These are phyloP conservation scores for Fusarium humuli DNA, from an alignment of 2,329 filamentous ascomycete genomes.

Conservation along the genomic window DNA sequence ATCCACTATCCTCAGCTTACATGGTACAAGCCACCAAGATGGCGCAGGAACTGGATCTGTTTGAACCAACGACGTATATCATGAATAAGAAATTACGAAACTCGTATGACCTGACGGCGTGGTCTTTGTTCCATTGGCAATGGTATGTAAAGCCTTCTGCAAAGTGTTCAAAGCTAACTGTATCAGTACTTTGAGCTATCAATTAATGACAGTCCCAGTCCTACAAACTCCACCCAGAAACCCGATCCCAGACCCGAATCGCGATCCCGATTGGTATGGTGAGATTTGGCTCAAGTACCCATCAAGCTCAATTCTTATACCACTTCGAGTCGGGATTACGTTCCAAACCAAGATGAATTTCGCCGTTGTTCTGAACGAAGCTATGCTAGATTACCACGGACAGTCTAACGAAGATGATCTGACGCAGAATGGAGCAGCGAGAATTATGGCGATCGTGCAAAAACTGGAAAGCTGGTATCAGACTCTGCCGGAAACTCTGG, in stretches of 20 bases:
- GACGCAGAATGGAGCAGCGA: fast-evolving
- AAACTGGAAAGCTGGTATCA: background rate
- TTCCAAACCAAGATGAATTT: conserved; percentile 8
- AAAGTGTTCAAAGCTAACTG: background rate
- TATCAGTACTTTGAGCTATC: background rate
- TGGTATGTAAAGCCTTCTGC: background rate
- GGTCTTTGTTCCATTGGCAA: conserved; percentile 26
- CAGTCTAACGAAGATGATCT: background rate
- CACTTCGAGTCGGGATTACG: background rate
- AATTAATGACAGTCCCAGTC: background rate
- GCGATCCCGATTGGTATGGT: background rate
- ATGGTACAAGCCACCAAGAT: background rate
- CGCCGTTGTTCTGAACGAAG: background rate
- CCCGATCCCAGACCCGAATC: background rate
- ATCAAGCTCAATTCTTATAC: background rate
- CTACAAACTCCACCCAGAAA: background rate
- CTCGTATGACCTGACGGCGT: conserved; percentile 12
- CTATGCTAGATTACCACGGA: background rate
- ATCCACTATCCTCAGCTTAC: conserved; percentile 1
- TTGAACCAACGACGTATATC: conserved; percentile 11
- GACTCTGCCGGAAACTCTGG: background rate
- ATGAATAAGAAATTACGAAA: conserved; percentile 8
- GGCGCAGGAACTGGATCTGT: background rate
- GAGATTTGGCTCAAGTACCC: conserved; percentile 30
- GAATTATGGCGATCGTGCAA: fast-evolving